Evolutionary conservation across 83 land plant species (phyloP), one percentile per base, ranked within the genome.

Genomic region (Picea abies): DNA sequence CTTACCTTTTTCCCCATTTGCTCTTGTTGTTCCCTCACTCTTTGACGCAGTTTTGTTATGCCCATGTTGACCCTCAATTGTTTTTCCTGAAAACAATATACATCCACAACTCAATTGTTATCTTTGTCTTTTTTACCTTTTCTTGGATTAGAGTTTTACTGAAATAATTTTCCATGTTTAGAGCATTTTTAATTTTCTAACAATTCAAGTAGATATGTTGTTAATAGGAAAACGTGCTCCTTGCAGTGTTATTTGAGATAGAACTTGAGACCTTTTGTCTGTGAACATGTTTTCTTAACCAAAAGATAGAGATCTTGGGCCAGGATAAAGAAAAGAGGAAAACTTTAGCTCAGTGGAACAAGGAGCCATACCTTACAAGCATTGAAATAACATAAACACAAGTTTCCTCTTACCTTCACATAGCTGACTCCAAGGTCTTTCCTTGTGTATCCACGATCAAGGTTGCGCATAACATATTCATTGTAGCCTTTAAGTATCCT

Each of bases 401-500:
- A 23, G 80, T 26, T 16, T 58, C 22, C 35, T 78, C 37, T 77
- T 82, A 85, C 98, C 97, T 93, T 96, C 10, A 96, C 96, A 86
- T 91, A 96, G 85, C 97, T 96, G 70, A 96, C 95, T 62, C 92
- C 92, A 79, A 96, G 94, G 47, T 96, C 97, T 83, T 96, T 90
- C 64, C 98, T 91, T 60, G 93, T 70, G 79, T 96, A 96, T 58
- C 98, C 98, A 81, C 98, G 97, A 58, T 92, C 97, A 80, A 96
- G 85, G 80, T 96, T 96, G 8, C 98, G 97, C 92, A 91, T 93
- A 56, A 96, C 98, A 86, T 96, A 96, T 79, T 96, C 90, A 84
- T 96, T 96, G 72, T 96, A 96, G 76, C 94, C 98, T 81, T 96
- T 96, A n/a, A 96, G 85, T n/a, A 96, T 96, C 82, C 98, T 87